phyloP scores from a whole-genome alignment of 495 filamentous ascomycete genomes.

The Tuber borchii region DNA sequence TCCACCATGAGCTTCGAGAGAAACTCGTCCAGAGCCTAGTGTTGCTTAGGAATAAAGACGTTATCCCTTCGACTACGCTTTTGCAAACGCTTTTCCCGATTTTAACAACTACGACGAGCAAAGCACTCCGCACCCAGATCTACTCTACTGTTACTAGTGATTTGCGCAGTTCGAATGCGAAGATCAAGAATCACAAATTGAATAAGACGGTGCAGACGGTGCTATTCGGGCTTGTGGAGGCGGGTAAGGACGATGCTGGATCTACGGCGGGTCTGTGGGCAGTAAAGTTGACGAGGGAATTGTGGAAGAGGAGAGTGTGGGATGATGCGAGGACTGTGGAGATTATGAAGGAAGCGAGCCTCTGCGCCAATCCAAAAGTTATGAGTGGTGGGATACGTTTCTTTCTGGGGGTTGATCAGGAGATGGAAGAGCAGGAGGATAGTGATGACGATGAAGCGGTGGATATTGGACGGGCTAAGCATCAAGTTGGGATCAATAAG shows the following conservation, averaged over 20 bases:
- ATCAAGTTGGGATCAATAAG: constrained; percentile 86
- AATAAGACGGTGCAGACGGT: constrained; percentile 90
- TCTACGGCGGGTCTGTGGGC: constrained; percentile 89
- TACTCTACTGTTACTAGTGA: constrained; percentile 91
- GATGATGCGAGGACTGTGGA: constrained; percentile 69
- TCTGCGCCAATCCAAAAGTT: constrained; percentile 74
- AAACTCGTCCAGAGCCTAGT: constrained; percentile 90
- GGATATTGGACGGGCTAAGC: constrained; percentile 72
- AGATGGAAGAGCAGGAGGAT: constrained; percentile 84
- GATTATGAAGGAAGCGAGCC: constrained; percentile 64
- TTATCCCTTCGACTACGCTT: constrained; percentile 74
- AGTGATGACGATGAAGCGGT: constrained; percentile 72
- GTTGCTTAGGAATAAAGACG: constrained; percentile 79
- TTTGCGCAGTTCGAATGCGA: constrained; percentile 74
- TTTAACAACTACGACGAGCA: constrained; percentile 76
- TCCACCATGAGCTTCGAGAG: constrained; percentile 77
- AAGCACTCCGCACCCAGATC: constrained; percentile 71
- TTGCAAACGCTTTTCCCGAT: constrained; percentile 89
- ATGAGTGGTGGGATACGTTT: constrained; percentile 79
- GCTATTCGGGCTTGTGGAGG: constrained; percentile 80
- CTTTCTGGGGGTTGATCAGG: constrained; percentile 92
- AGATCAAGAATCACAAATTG: constrained; percentile 78
- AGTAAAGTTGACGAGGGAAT: constrained; percentile 76
- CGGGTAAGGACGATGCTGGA: constrained; percentile 57
- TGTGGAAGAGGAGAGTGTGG: constrained; percentile 88